Evolutionary conservation across 495 filamentous ascomycete genomes (phyloP).

Genomic region (Talaromyces thailandensis): DNA sequence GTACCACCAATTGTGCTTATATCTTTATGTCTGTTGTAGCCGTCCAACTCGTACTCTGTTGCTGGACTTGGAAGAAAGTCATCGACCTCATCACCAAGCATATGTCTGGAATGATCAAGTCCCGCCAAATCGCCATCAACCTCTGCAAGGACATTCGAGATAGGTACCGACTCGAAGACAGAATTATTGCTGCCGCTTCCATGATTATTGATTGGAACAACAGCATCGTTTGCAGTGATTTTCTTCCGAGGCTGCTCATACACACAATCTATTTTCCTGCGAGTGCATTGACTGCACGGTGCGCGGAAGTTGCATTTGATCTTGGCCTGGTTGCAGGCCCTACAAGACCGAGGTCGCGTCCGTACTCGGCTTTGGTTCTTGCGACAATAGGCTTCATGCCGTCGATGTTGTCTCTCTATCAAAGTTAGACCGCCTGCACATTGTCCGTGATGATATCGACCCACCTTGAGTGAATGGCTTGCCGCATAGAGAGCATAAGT

Average conservation of each 20-base stretch:
- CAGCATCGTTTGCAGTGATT: background rate
- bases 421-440: background rate
- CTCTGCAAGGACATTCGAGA: background rate
- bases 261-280: slow-evolving; percentile 7
- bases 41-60: background rate
- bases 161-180: background rate
- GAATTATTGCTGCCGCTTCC: background rate
- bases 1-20: background rate
- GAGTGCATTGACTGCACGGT: slow-evolving; percentile 8
- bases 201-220: background rate
- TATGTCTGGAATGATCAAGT: background rate
- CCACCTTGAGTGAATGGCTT: slow-evolving; percentile 9
- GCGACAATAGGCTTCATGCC: slow-evolving; percentile 6
- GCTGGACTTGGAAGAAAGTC: background rate
- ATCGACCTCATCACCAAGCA: background rate
- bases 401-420: background rate
- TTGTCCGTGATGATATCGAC: background rate
- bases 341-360: slow-evolving; percentile 10
- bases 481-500: slow-evolving; percentile 6
- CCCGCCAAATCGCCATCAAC: background rate
- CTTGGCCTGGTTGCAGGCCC: slow-evolving; percentile 11
- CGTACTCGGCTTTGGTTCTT: background rate
- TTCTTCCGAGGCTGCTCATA: slow-evolving; percentile 5
- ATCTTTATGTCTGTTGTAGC: background rate
- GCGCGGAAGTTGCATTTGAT: slow-evolving; percentile 11